These are phyloP conservation scores for Passalora sequoiae DNA, from an alignment of 2,329 filamentous ascomycete genomes.

Conservation along the genomic window DNA sequence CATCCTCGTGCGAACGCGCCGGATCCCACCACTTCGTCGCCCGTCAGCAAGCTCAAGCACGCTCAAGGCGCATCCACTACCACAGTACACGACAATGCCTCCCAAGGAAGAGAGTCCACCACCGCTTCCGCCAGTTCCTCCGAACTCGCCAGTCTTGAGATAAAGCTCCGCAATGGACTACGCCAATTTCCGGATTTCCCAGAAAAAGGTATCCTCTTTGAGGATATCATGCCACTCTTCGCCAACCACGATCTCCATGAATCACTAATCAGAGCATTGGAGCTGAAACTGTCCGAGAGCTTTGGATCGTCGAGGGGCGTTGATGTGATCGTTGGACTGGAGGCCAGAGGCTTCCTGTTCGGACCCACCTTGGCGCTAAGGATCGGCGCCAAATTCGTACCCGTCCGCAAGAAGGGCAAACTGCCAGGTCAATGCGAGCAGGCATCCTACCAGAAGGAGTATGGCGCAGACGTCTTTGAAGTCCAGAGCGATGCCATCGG, in stretches of 20 bases:
- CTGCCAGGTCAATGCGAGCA: slow-evolving; percentile 75
- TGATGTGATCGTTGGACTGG: slow-evolving; percentile 88
- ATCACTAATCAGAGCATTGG: slow-evolving; percentile 74
- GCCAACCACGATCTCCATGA: slow-evolving; percentile 68
- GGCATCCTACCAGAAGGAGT: slow-evolving; percentile 89
- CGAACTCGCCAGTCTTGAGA: slow-evolving; percentile 52
- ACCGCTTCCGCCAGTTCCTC: slow-evolving; percentile 43
- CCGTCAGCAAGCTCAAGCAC: not conserved
- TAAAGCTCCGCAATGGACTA: slow-evolving; percentile 65
- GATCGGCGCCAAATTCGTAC: slow-evolving; percentile 80
- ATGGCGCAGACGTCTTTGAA: slow-evolving; percentile 90
- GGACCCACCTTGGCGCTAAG: slow-evolving; percentile 81
- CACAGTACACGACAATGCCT: slow-evolving; percentile 32
- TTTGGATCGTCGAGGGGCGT: slow-evolving; percentile 43
- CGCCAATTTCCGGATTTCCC: slow-evolving; percentile 91
- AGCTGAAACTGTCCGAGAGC: slow-evolving; percentile 68
- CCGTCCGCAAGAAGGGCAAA: slow-evolving; percentile 93
- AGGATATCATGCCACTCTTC: slow-evolving; percentile 97
- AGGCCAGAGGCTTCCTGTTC: slow-evolving; percentile 92
- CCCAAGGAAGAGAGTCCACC: slow-evolving; percentile 47
- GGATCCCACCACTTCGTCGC: slow-evolving; percentile 23
- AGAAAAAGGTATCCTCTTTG: slow-evolving; percentile 85
- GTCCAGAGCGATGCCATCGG: slow-evolving; percentile 85
- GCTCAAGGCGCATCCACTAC: not conserved
- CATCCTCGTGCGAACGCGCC: slow-evolving; percentile 24